Conservation (phyloP, 1,284 basidiomycete species). For the Ustilago crameri region DNA sequence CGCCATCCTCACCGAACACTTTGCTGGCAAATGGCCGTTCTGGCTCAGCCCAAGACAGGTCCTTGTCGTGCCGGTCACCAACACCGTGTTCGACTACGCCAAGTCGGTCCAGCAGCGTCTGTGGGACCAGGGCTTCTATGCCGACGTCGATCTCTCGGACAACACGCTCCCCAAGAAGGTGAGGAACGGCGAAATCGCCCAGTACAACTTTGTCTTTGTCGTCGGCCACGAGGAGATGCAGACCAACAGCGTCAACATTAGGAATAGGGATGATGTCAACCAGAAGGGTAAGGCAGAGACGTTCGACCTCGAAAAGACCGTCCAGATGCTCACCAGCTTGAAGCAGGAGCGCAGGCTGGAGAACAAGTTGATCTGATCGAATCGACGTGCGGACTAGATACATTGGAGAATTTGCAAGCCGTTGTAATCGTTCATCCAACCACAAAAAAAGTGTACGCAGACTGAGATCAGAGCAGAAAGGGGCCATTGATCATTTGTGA, state of each 20-base stretch:
- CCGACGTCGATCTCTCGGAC: conserved; percentile 90
- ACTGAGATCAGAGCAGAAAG: too few species aligned
- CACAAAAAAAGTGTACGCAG: too few species aligned
- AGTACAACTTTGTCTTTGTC: conserved; percentile 95
- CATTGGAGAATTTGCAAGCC: too few species aligned
- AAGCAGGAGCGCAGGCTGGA: conserved; percentile 54
- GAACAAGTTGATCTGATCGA: conserved; percentile 31
- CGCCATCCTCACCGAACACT: conserved; percentile 96
- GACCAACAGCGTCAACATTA: conserved; percentile 86
- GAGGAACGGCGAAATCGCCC: conserved; percentile 63
- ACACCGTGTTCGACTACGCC: conserved; percentile 87
- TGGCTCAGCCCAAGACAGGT: conserved; percentile 97
- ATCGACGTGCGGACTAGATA: too few species aligned
- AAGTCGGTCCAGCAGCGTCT: conserved; percentile 80
- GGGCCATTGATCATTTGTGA: too few species aligned
- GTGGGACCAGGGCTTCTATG: conserved; percentile 79
- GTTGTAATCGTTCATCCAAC: too few species aligned
- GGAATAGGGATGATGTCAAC: conserved; percentile 73
- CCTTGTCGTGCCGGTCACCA: conserved; percentile 91
- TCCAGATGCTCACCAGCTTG: conserved; percentile 44
- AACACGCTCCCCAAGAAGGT: conserved; percentile 98
- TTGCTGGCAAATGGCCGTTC: conserved; percentile 99
- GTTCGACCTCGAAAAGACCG: conserved; percentile 55
- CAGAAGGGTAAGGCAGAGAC: conserved; percentile 66
- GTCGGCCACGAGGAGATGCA: conserved; percentile 93